A percentile compares a stretch with the other conserved stretches of the same genome.
These are phyloP conservation scores for Talaromyces islandicus DNA, from an alignment of 2,329 filamentous ascomycete species.

Conservation along the genomic window DNA sequence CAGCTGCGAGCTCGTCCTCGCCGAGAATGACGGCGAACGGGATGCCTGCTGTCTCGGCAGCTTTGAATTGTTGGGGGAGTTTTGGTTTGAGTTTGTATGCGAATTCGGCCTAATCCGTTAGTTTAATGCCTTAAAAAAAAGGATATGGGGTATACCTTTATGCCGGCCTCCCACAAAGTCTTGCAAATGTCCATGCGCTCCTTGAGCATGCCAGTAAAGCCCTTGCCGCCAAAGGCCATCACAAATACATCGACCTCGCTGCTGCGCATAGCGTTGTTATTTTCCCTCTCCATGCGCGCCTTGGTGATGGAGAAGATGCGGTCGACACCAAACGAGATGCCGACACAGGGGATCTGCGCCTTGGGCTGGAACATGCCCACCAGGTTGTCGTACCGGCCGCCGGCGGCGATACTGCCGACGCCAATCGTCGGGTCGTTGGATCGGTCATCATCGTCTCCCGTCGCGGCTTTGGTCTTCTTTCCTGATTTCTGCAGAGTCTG, in stretches of 20 bases:
- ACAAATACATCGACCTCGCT: constrained; percentile 86
- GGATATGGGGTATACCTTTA: constrained; percentile 55
- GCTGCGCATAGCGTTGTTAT: constrained; percentile 50
- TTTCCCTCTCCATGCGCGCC: constrained; percentile 59
- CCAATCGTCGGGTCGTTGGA: constrained; percentile 75
- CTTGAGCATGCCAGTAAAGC: constrained; percentile 70
- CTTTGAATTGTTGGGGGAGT: constrained; percentile 83
- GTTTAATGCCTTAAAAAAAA: neutral
- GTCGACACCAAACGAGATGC: constrained; percentile 90
- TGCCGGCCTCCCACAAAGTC: constrained; percentile 75
- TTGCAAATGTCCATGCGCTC: constrained; percentile 78
- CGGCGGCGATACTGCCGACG: constrained; percentile 82
- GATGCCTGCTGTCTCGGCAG: constrained; percentile 70
- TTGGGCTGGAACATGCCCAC: constrained; percentile 91
- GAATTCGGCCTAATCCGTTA: constrained; percentile 63
- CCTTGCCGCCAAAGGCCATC: constrained; percentile 90
- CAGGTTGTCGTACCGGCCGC: constrained; percentile 85
- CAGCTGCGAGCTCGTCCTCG: constrained; percentile 77
- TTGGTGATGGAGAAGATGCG: constrained; percentile 92
- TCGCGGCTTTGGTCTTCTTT: constrained; percentile 45
- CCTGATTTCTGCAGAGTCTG: constrained; percentile 28
- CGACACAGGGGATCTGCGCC: constrained; percentile 79
- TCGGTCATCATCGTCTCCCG: constrained; percentile 58
- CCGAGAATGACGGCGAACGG: constrained; percentile 86
- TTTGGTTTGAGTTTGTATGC: constrained; percentile 87